These are phyloP conservation scores for Mariannaea elegans DNA, from an alignment of 2,329 filamentous ascomycete genomes.

Conservation along the genomic window DNA sequence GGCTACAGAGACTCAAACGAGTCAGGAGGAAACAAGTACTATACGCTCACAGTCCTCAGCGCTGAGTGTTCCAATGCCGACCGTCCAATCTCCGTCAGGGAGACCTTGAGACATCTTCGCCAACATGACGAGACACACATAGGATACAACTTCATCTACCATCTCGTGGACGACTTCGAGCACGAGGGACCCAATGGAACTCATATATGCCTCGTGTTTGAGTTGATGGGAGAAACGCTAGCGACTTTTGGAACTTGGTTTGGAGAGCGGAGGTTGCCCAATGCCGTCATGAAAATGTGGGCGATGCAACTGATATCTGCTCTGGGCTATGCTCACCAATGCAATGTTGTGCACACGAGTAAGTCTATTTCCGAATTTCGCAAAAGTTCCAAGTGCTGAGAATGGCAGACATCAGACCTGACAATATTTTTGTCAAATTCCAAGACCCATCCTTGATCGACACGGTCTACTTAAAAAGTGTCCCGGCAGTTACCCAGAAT, in stretches of 20 bases:
- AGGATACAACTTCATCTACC: slow-evolving; percentile 35
- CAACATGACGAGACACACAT: not conserved
- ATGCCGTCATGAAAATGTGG: slow-evolving; percentile 20
- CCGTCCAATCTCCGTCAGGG: slow-evolving; percentile 27
- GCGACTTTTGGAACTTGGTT: slow-evolving; percentile 25
- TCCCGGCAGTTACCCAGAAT: slow-evolving; percentile 18
- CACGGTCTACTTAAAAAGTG: slow-evolving; percentile 21
- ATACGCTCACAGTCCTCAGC: slow-evolving; percentile 45
- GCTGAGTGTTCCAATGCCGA: slow-evolving; percentile 35
- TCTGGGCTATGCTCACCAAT: slow-evolving; percentile 30
- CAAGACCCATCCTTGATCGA: slow-evolving; percentile 24
- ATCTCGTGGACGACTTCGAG: slow-evolving; percentile 37
- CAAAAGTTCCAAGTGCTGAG: too few species aligned
- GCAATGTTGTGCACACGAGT: slow-evolving; percentile 33
- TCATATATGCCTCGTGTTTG: slow-evolving; percentile 42
- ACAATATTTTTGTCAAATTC: slow-evolving; percentile 36
- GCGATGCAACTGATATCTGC: slow-evolving; percentile 27
- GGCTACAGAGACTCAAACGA: too few species aligned
- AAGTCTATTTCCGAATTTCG: too few species aligned
- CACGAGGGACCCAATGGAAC: slow-evolving; percentile 41
- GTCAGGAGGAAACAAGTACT: slow-evolving; percentile 37
- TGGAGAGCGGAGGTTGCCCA: slow-evolving; percentile 13
- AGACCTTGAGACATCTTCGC: slow-evolving; percentile 33
- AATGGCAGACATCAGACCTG: slow-evolving; percentile 6
- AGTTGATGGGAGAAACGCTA: slow-evolving; percentile 40